Conservation (phyloP, 129 eudicot species). For the Rutidosis leptorrhynchoides region DNA sequence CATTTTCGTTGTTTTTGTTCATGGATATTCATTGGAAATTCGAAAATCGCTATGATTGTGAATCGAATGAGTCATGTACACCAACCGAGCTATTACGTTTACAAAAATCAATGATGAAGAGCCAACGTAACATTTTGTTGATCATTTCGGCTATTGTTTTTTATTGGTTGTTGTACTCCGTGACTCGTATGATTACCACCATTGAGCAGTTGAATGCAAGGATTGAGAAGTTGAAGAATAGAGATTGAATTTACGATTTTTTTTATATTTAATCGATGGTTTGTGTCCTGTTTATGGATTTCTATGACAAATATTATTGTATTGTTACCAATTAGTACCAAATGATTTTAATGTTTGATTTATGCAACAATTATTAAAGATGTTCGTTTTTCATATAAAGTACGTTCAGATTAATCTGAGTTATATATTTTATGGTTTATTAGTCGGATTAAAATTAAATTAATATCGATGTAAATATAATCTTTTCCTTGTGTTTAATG, state of each 20-base stretch:
- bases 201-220: constrained; percentile 63
- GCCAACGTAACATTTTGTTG: constrained; percentile 76
- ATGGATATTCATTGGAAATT: constrained; percentile 86
- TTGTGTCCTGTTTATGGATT: neutral
- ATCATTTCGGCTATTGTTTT: constrained; percentile 58
- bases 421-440: neutral
- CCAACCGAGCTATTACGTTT: constrained; percentile 69
- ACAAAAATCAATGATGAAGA: constrained; percentile 79
- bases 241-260: constrained; percentile 30
- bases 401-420: neutral
- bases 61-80: constrained; percentile 44
- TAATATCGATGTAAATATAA: too few relatives aligned
- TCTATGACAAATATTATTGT: neutral
- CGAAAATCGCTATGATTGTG: constrained; percentile 64
- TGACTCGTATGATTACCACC: constrained; percentile 48
- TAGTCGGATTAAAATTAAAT: too few relatives aligned
- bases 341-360: neutral
- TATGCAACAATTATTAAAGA: neutral
- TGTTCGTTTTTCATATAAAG: neutral
- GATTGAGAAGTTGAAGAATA: constrained; percentile 54
- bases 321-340: neutral
- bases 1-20: constrained; percentile 65
- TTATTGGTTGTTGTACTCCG: constrained; percentile 74
- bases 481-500: too few relatives aligned
- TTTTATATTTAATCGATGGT: neutral